phyloP scores from a whole-genome alignment of 2,329 filamentous ascomycete species.

The Venturia carpophila region DNA sequence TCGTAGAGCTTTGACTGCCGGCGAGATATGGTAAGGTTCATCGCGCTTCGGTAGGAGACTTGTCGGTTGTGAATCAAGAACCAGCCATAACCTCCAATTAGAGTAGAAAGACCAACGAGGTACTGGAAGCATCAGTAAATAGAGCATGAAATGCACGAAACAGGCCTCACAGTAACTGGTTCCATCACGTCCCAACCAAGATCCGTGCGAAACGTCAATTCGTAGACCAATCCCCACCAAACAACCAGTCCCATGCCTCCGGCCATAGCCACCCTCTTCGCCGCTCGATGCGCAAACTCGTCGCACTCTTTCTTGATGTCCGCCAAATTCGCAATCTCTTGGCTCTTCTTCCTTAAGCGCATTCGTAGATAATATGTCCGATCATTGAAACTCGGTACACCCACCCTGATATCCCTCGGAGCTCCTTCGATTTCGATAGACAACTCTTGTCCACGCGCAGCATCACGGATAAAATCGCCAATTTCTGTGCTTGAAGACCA shows the following conservation, averaged over 20 bases:
- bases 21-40: constrained; percentile 76
- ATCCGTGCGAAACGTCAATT: constrained; percentile 59
- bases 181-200: constrained; percentile 88
- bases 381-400: constrained; percentile 80
- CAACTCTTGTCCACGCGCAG: constrained; percentile 76
- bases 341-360: constrained; percentile 63
- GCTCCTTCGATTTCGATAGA: constrained; percentile 72
- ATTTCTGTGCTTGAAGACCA: constrained; percentile 88
- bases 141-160: not conserved
- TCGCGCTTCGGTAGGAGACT: constrained; percentile 75
- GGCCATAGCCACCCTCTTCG: constrained; percentile 69
- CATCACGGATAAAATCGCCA: constrained; percentile 88
- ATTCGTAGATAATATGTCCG: constrained; percentile 83
- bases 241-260: constrained; percentile 65
- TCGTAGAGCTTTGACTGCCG: constrained; percentile 72
- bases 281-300: constrained; percentile 63
- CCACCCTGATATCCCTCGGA: constrained; percentile 60
- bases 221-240: constrained; percentile 80
- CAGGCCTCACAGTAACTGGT: constrained; percentile 54
- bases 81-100: constrained; percentile 89
- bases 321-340: constrained; percentile 59
- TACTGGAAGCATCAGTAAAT: constrained; percentile 40
- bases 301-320: constrained; percentile 78
- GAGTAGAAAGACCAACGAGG: constrained; percentile 72
- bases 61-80: constrained; percentile 89